Percentiles rank a stretch among this genome's conserved stretches.
These are phyloP conservation scores for Saturnispora kantuleensis DNA, from an alignment of 805 yeast genomes.

Conservation along the genomic window DNA sequence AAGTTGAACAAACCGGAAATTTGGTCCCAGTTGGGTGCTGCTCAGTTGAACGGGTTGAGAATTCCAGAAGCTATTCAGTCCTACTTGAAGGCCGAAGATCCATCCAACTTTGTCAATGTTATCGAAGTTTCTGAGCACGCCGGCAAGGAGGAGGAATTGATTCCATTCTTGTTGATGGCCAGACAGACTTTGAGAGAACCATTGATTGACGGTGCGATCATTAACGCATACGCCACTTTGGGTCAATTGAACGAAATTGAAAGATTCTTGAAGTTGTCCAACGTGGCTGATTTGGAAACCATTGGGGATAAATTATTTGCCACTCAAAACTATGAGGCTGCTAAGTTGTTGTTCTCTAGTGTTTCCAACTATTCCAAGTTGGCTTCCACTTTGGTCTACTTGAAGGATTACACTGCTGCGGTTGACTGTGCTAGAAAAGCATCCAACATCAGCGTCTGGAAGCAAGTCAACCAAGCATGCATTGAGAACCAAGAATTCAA, in stretches of 20 bases:
- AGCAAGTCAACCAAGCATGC: slow-evolving; percentile 95
- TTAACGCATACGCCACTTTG: slow-evolving; percentile 76
- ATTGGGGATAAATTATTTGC: slow-evolving; percentile 89
- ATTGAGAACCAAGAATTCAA: slow-evolving; percentile 90
- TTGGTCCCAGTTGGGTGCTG: slow-evolving; percentile 93
- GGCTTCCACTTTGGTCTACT: slow-evolving; percentile 91
- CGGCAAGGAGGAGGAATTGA: slow-evolving; percentile 89
- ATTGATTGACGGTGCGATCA: slow-evolving; percentile 82
- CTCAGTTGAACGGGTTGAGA: slow-evolving; percentile 89
- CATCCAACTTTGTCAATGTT: slow-evolving; percentile 80
- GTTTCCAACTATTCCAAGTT: slow-evolving; percentile 91
- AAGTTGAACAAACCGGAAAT: slow-evolving; percentile 75
- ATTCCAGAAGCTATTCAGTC: slow-evolving; percentile 87
- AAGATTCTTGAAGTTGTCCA: slow-evolving; percentile 71
- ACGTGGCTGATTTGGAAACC: slow-evolving; percentile 84
- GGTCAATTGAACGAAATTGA: slow-evolving; percentile 73
- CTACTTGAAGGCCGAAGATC: slow-evolving; percentile 85
- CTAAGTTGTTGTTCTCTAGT: slow-evolving; percentile 75
- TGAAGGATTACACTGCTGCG: slow-evolving; percentile 89
- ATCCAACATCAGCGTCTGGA: slow-evolving; percentile 89
- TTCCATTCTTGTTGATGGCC: slow-evolving; percentile 83
- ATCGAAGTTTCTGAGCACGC: slow-evolving; percentile 94
- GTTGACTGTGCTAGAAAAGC: slow-evolving; percentile 99
- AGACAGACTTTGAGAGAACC: slow-evolving; percentile 88
- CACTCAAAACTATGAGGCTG: slow-evolving; percentile 79